Percentiles rank a stretch among this genome's conserved stretches.
Conservation (phyloP, 1,139 yeast genomes). For the Chernovozyma sophiae-reginae region DNA sequence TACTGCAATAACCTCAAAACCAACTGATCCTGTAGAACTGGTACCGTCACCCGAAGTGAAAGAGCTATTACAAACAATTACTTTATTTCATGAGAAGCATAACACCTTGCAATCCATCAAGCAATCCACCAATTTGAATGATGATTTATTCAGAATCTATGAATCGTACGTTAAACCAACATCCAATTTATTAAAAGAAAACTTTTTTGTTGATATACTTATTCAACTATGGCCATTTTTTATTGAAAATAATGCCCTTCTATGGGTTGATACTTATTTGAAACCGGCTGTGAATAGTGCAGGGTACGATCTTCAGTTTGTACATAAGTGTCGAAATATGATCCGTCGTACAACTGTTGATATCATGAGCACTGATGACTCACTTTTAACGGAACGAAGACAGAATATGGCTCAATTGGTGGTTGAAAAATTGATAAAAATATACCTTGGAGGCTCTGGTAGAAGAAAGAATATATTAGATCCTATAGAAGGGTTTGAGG, state of each 20-base stretch:
- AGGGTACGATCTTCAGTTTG: conserved; percentile 41
- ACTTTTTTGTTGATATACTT: conserved; percentile 45
- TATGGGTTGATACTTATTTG: conserved; percentile 53
- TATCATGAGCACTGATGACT: conserved; percentile 23
- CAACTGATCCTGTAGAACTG: no score
- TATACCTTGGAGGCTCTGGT: conserved; percentile 24
- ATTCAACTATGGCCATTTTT: conserved; percentile 35
- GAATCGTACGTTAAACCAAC: conserved; percentile 31
- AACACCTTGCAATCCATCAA: conserved; percentile 32
- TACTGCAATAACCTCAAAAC: not conserved
- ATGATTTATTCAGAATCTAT: conserved; percentile 46
- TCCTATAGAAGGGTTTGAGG: not conserved
- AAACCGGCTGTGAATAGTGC: conserved; percentile 61
- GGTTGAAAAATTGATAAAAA: conserved; percentile 25
- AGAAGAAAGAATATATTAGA: not conserved
- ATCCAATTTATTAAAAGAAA: conserved; percentile 31
- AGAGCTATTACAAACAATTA: conserved; percentile 17
- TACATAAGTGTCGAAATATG: conserved; percentile 40
- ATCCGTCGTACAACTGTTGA: conserved; percentile 27
- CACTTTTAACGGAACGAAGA: conserved; percentile 19
- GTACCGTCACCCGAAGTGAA: conserved; percentile 10
- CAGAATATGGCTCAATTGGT: conserved; percentile 21
- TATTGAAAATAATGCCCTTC: conserved; percentile 33
- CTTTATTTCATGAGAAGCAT: conserved; percentile 33
- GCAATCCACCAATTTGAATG: conserved; percentile 41